A percentile compares a stretch with the other conserved stretches of the same genome.
Evolutionary conservation across 2,329 filamentous ascomycete genomes (phyloP).

Genomic region (Monilinia fructicola): DNA sequence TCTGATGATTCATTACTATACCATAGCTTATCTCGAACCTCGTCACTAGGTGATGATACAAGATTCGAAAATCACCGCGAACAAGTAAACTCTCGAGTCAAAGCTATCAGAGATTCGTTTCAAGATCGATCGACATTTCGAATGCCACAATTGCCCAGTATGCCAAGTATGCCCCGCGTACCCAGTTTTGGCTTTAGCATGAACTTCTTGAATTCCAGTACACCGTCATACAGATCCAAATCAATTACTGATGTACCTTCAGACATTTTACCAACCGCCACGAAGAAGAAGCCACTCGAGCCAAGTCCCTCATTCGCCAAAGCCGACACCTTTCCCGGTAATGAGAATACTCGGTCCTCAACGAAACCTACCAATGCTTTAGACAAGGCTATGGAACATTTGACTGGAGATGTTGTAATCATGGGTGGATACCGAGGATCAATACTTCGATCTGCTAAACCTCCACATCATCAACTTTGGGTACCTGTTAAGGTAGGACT

Average conservation of each 20-base stretch:
- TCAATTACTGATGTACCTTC: conserved; percentile 34
- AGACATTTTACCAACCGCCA: conserved; percentile 35
- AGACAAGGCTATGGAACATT: conserved; percentile 58
- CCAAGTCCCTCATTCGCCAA: conserved; percentile 28
- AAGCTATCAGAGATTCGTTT: conserved; percentile 85
- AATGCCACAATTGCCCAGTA: conserved; percentile 60
- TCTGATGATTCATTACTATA: conserved; percentile 80
- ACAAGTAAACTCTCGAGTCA: conserved; percentile 84
- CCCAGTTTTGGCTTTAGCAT: conserved; percentile 44
- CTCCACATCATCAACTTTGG: conserved; percentile 85
- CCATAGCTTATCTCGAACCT: conserved; percentile 72
- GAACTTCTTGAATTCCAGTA: conserved; percentile 37
- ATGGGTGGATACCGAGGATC: conserved; percentile 91
- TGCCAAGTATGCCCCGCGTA: conserved; percentile 47
- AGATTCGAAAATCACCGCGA: conserved; percentile 77
- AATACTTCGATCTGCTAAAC: conserved; percentile 77
- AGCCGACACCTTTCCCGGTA: conserved; percentile 27
- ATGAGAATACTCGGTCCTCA: conserved; percentile 23
- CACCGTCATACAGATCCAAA: conserved; percentile 32
- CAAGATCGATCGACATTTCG: conserved; percentile 78
- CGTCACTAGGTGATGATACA: conserved; percentile 80
- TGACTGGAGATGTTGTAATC: conserved; percentile 83
- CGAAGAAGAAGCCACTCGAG: conserved; percentile 30
- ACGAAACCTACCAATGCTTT: conserved; percentile 39
- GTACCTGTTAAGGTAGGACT: conserved; percentile 90